Evolutionary conservation across 2,329 filamentous ascomycete species (phyloP).

Genomic region (Gyromitra esculenta): DNA sequence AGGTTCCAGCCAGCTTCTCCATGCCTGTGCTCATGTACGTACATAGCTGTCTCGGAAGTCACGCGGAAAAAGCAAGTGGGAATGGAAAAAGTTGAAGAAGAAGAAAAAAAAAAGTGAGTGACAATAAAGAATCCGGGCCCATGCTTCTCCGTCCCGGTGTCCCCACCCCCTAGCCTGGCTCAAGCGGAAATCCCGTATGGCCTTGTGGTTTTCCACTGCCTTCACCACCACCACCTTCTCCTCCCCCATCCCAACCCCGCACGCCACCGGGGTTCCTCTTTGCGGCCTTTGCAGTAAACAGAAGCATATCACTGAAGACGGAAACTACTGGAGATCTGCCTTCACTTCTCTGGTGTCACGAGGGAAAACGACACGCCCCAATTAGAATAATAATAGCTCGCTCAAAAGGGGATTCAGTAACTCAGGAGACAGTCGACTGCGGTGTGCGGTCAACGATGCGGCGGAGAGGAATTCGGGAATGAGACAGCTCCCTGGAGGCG

Average conservation of each 20-base stretch:
- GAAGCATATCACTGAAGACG: constrained; percentile 39
- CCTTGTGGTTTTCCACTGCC: constrained; percentile 16
- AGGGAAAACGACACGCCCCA: constrained; percentile 40
- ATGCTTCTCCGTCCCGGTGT: constrained; percentile 36
- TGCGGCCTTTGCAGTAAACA: constrained; percentile 45
- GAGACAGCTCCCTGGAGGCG: constrained; percentile 32
- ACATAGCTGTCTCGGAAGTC: constrained; percentile 46
- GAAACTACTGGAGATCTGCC: constrained; percentile 46
- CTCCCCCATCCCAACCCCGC: constrained; percentile 49
- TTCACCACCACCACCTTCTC: not conserved
- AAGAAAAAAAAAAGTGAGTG: constrained; percentile 32
- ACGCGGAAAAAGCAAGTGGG: constrained; percentile 48
- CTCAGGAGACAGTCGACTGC: constrained; percentile 25
- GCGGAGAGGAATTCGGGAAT: constrained; percentile 37
- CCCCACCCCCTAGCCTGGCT: constrained; percentile 21
- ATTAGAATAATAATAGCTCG: constrained; percentile 53
- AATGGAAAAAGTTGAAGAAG: constrained; percentile 6
- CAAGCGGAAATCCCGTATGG: constrained; percentile 40
- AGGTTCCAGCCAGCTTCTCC: constrained; percentile 16
- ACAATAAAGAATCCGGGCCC: constrained; percentile 32
- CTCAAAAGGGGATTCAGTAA: constrained; percentile 43
- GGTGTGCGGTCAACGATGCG: constrained; percentile 31
- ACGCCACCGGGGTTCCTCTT: constrained; percentile 49
- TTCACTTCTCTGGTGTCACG: constrained; percentile 23
- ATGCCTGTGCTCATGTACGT: constrained; percentile 22